Conservation (phyloP, 2,329 filamentous ascomycete genomes). For the Trichoderma sp. region DNA sequence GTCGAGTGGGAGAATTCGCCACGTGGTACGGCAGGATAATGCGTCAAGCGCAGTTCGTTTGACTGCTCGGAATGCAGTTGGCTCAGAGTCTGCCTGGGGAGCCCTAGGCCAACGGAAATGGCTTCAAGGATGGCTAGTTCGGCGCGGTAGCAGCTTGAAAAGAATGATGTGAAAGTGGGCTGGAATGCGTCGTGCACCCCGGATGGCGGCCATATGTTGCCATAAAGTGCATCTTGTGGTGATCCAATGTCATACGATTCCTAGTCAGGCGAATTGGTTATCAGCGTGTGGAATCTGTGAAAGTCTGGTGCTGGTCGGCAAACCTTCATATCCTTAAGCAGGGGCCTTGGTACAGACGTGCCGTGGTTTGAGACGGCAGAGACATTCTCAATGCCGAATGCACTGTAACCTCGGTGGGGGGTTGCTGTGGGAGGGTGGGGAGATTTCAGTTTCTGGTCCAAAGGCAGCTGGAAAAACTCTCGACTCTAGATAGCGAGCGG, state of each 20-base stretch:
- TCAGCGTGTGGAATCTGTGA: background rate
- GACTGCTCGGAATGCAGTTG: background rate
- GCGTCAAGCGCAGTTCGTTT: background rate
- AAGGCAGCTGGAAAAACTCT: slow-evolving; percentile 4
- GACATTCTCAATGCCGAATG: slow-evolving; percentile 16
- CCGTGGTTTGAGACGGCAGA: slow-evolving; percentile 1
- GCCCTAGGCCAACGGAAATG: slow-evolving; percentile 6
- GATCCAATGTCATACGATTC: slow-evolving; percentile 19
- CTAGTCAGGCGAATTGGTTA: background rate
- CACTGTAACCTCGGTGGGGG: slow-evolving; percentile 18
- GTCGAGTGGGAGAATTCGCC: slow-evolving; percentile 11
- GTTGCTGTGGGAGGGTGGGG: slow-evolving; percentile 15
- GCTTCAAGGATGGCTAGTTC: slow-evolving; percentile 12
- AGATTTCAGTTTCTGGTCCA: slow-evolving; percentile 14
- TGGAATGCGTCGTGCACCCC: slow-evolving; percentile 9
- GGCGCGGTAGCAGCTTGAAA: background rate
- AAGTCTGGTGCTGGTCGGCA: background rate
- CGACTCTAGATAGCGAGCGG: slow-evolving; percentile 3
- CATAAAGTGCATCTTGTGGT: background rate
- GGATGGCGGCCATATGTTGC: slow-evolving; percentile 14
- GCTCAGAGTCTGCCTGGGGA: background rate
- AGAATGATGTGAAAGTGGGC: slow-evolving; percentile 7
- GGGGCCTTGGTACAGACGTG: background rate
- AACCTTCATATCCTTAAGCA: slow-evolving; percentile 20
- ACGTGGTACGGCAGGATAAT: background rate